Conservation (phyloP, 371 early-diverging fungal species). For the Saksenaea vasiformis region DNA sequence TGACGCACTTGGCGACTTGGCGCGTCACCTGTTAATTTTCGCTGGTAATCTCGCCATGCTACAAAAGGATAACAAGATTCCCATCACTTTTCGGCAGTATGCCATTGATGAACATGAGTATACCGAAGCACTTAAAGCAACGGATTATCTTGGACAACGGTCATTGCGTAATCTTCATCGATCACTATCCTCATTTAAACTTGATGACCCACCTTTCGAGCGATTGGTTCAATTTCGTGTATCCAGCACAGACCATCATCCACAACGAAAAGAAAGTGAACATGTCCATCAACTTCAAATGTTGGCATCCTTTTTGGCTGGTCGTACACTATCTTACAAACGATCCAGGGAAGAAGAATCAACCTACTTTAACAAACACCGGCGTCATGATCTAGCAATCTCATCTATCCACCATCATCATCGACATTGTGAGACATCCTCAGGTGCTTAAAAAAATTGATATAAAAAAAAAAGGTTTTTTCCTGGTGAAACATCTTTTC, state of each 20-base stretch:
- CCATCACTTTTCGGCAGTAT: conserved; percentile 46
- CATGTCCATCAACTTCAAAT: conserved; percentile 21
- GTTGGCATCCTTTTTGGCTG: conserved; percentile 25
- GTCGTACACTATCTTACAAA: conserved; percentile 9
- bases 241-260: conserved; percentile 12
- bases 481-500: not conserved
- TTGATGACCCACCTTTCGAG: conserved; percentile 53
- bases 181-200: conserved; percentile 15
- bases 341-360: conserved; percentile 10
- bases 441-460: not conserved
- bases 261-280: conserved; percentile 9
- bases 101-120: conserved; percentile 30
- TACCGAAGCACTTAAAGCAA: conserved; percentile 11
- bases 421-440: not conserved
- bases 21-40: conserved; percentile 35
- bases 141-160: conserved; percentile 27
- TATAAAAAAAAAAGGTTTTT: not conserved
- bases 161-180: conserved; percentile 20
- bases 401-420: conserved; percentile 1
- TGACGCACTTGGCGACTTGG: conserved; percentile 17
- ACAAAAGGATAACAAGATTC: conserved; percentile 40
- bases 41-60: conserved; percentile 40
- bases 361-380: conserved; percentile 5
- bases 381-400: conserved; percentile 12
- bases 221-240: conserved; percentile 25